phyloP scores from a whole-genome alignment of 768 basidiomycete genomes.

The Suillus subaureus region DNA sequence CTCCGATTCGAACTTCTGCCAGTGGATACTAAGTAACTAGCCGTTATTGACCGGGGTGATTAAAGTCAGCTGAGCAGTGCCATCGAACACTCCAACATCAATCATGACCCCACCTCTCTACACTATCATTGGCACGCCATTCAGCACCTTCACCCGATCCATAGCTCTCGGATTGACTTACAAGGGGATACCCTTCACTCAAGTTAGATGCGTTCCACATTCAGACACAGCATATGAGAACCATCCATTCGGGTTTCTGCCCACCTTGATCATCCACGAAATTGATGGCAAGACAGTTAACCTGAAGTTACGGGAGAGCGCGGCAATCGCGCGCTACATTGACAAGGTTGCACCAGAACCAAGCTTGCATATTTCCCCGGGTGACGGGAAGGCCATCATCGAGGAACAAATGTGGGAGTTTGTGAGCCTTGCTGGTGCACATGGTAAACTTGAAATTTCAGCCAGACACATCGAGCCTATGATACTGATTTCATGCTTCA shows the following conservation, averaged over 20 bases:
- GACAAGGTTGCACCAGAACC: constrained; percentile 34
- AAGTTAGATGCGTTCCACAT: constrained; percentile 28
- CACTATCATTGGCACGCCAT: constrained; percentile 35
- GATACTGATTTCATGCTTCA: constrained; percentile 14
- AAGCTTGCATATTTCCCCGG: constrained; percentile 21
- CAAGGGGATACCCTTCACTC: constrained; percentile 30
- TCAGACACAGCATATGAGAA: constrained; percentile 29
- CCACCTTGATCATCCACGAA: constrained; percentile 30
- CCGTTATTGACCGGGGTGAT: background rate
- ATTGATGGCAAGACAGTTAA: constrained; percentile 24
- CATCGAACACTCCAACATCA: background rate
- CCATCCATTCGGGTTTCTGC: constrained; percentile 35
- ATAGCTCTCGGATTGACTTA: constrained; percentile 32
- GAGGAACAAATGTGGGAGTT: constrained; percentile 37
- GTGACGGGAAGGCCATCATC: constrained; percentile 24
- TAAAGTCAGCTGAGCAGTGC: background rate
- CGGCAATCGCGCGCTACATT: constrained; percentile 32
- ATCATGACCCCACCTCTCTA: constrained; percentile 23
- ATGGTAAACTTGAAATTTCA: constrained; percentile 20
- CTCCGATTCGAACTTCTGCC: background rate
- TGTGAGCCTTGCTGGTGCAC: constrained; percentile 24
- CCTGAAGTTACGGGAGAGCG: constrained; percentile 30
- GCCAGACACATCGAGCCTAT: background rate
- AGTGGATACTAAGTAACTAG: background rate
- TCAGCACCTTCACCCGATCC: constrained; percentile 35